Conservation (phyloP, 192 early-diverging fungal genomes). For the Mycoemilia scoparia region DNA sequence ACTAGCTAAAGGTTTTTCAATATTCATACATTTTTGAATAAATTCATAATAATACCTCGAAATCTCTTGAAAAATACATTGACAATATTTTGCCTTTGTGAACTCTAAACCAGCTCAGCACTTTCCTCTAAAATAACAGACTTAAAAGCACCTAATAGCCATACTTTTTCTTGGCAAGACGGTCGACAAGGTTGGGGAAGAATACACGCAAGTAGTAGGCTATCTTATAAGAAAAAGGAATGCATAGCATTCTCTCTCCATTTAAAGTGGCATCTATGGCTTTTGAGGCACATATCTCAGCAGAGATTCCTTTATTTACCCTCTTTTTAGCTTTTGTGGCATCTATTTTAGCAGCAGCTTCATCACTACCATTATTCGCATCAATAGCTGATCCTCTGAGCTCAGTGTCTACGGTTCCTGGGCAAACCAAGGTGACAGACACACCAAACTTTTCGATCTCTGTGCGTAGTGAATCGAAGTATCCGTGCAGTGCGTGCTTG, state of each 20-base stretch:
- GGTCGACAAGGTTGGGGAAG: conserved; percentile 40
- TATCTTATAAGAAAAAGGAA: conserved; percentile 39
- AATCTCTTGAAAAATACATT: no score
- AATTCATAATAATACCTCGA: no score
- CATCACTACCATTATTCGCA: not conserved
- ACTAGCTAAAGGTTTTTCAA: no score
- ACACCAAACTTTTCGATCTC: conserved; percentile 44
- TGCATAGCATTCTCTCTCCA: conserved; percentile 33
- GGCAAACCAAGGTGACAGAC: conserved; percentile 44
- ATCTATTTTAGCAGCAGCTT: conserved; percentile 2
- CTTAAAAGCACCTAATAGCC: conserved; percentile 9
- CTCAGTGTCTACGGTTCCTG: conserved; percentile 60
- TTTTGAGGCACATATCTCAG: conserved; percentile 34
- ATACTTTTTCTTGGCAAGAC: conserved; percentile 55
- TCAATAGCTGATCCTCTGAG: conserved; percentile 50
- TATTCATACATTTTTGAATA: no score
- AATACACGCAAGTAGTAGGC: conserved; percentile 30
- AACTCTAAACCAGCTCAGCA: no score
- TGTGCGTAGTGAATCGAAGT: conserved; percentile 63
- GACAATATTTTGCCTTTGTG: no score
- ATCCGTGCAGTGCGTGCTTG: conserved; percentile 69
- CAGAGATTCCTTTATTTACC: conserved; percentile 45
- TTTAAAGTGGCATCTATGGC: conserved; percentile 37
- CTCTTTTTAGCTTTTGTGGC: conserved; percentile 16
- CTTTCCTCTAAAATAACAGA: not conserved